Conservation (phyloP, 2,329 filamentous ascomycete species). For the Colletotrichum tofieldiae region DNA sequence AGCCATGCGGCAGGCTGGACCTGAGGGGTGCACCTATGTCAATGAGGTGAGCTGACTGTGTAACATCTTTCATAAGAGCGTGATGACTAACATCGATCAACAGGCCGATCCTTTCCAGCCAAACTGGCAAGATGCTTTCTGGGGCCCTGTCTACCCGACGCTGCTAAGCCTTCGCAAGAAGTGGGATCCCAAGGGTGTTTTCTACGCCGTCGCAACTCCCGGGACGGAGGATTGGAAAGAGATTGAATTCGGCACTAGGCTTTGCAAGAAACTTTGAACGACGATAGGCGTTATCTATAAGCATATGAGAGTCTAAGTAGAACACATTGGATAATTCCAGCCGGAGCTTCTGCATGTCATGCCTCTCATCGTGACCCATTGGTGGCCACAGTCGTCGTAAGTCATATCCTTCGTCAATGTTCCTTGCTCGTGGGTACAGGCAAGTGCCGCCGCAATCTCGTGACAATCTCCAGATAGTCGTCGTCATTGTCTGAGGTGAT, state of each 20-base stretch:
- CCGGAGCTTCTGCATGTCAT: rapidly evolving
- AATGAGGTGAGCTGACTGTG: conserved; percentile 56
- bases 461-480: conserved; percentile 79
- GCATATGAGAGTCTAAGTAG: no score
- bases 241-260: conserved; percentile 55
- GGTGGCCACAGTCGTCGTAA: no score
- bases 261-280: conserved; percentile 53
- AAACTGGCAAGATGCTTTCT: conserved; percentile 58
- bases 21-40: conserved; percentile 59
- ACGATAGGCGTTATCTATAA: no score
- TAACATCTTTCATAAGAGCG: rapidly evolving
- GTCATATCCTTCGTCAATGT: not conserved
- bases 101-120: conserved; percentile 54
- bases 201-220: conserved; percentile 60
- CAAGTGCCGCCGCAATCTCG: conserved; percentile 60
- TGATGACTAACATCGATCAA: not conserved
- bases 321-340: not conserved
- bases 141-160: conserved; percentile 55
- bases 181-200: conserved; percentile 61
- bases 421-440: conserved; percentile 54
- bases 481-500: conserved; percentile 80
- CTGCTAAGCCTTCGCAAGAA: conserved; percentile 58
- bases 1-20: conserved; percentile 55
- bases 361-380: not conserved
- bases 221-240: conserved; percentile 63